Conservation (phyloP, 805 yeast genomes). For the Myxozyma sirexii region DNA sequence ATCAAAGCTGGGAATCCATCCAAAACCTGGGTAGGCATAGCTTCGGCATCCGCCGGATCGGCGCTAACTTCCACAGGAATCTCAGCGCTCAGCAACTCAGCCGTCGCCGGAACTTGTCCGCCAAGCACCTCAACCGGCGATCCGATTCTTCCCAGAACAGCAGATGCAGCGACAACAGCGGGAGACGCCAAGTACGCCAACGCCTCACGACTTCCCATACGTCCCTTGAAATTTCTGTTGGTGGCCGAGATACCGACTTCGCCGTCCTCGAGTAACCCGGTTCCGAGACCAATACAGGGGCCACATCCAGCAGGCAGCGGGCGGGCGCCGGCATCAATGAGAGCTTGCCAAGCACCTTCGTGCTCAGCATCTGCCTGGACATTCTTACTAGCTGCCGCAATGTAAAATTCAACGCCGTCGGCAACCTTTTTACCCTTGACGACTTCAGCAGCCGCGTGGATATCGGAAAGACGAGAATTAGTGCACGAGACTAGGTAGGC, state of each 20-base stretch:
- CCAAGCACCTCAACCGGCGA: constrained; percentile 86
- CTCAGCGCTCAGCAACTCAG: constrained; percentile 37
- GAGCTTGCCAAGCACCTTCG: constrained; percentile 87
- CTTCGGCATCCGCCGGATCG: constrained; percentile 41
- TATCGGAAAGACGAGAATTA: constrained; percentile 88
- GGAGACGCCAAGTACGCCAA: constrained; percentile 96
- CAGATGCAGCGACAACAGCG: constrained; percentile 97
- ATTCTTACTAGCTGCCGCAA: constrained; percentile 94
- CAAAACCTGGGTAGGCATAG: constrained; percentile 67
- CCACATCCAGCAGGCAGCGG: constrained; percentile 99
- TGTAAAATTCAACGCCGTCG: constrained; percentile 88
- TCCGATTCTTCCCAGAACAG: constrained; percentile 91
- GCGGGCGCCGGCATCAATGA: constrained; percentile 89
- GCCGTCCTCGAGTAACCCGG: constrained; percentile 90
- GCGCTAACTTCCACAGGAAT: constrained; percentile 44
- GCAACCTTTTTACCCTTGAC: constrained; percentile 82
- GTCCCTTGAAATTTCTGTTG: constrained; percentile 96
- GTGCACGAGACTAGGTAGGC: constrained; percentile 99
- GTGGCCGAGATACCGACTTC: constrained; percentile 99
- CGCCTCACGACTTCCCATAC: constrained; percentile 98
- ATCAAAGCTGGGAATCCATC: constrained; percentile 90
- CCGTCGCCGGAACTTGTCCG: constrained; percentile 39
- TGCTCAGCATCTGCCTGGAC: constrained; percentile 93
- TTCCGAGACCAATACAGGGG: constrained; percentile 97
- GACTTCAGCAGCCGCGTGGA: constrained; percentile 90